Evolutionary conservation across 2,329 filamentous ascomycete species (phyloP).

Genomic region (Sporothrix dimorphospora): DNA sequence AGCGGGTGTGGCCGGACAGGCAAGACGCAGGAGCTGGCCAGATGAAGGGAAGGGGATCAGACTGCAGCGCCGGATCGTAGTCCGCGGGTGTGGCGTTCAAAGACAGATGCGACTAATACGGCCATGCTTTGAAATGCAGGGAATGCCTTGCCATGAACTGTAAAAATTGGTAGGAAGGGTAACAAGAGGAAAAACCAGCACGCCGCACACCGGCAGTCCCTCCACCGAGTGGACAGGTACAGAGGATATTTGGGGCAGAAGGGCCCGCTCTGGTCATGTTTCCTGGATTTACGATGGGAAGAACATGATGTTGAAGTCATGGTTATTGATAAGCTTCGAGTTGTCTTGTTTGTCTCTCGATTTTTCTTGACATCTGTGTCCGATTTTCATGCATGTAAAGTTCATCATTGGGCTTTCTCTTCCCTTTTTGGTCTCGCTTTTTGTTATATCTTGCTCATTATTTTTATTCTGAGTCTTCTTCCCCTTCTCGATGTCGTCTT

Average conservation of each 20-base stretch:
- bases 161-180: not conserved
- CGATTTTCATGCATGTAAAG: not conserved
- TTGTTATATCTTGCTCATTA: too few relatives aligned
- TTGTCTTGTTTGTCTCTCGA: not conserved
- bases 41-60: not conserved
- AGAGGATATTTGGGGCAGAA: not conserved
- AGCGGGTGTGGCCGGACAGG: not conserved
- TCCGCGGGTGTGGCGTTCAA: not conserved
- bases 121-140: not conserved
- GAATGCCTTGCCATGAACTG: not conserved
- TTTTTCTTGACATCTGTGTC: too few relatives aligned
- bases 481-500: too few relatives aligned
- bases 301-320: not conserved
- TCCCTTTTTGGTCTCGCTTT: too few relatives aligned
- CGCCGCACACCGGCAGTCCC: not conserved
- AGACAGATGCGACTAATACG: not conserved
- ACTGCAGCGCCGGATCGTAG: not conserved
- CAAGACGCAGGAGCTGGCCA: not conserved
- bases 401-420: too few relatives aligned
- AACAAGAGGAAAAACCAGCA: not conserved
- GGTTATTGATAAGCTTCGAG: not conserved
- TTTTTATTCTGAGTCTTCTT: too few relatives aligned
- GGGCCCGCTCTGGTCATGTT: not conserved
- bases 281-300: not conserved
- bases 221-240: not conserved